Base-by-base conservation (phyloP, 805 yeast genomes). In the Yarrowia divulgata region DNA sequence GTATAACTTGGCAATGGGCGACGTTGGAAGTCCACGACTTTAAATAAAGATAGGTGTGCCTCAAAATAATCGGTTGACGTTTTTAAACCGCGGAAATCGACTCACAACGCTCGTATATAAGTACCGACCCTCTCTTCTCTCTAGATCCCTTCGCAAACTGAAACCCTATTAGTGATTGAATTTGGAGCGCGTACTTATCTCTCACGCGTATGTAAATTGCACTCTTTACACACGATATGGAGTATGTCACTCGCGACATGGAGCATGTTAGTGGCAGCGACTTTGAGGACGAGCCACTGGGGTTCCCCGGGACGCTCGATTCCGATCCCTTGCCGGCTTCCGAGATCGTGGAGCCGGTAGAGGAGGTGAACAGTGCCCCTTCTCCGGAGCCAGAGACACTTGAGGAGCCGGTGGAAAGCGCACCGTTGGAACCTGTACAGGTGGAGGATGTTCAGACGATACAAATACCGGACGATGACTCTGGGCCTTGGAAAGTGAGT, bases 251-350 rank as follows among this genome's bases (percentile, higher is more conserved):
- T 39, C 45, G 60, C 60, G 60, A 29, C 46, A 57, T 57, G 63
- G 66, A 60, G 40, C 34, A 60, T 19, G 40, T 60, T 52, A 60
- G 66, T 45, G 66, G 66, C 66, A 60, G 66, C 19, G 66, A 60
- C 66, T 60, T 60, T 45, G 66, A 60, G 52, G 66, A 60, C 52
- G 66, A 60, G 66, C 42, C 23, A 32, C 52, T 60, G 52, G 66
- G 52, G 18, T 60, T 60, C 52, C 66, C 66, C 14, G 49, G 64
- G n/a, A 57, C 64, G 5, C 64, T 57, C 8, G 64, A 57, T 9
- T 57, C 64, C 29, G 64, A 57, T 50, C 64, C 64, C 9, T 18
- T 57, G n/a, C 64, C 64, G 12, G 9, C 49, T 14, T 9, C 23
- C 3, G 64, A 42, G 64, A 32, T 10, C 23, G 39, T 32, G 39